Conservation (phyloP, 768 basidiomycete genomes). For the Piloderma croceum region DNA sequence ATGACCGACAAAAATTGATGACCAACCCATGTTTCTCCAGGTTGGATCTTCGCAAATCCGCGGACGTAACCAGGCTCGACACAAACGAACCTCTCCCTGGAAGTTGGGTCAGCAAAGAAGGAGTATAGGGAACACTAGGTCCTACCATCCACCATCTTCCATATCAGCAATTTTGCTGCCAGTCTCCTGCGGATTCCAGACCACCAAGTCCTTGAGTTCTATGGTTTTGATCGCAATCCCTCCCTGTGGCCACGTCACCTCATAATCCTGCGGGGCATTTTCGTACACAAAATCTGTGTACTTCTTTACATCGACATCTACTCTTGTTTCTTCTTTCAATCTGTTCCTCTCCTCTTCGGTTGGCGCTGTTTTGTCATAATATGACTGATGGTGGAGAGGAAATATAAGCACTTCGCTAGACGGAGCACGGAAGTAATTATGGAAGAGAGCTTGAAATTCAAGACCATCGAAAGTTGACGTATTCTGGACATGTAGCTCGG, state of each 20-base stretch:
- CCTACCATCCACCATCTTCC: constrained; percentile 84
- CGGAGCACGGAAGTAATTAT: constrained; percentile 79
- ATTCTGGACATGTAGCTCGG: constrained; percentile 79
- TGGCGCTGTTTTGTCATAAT: constrained; percentile 76
- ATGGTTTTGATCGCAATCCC: constrained; percentile 46
- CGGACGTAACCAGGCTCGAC: constrained; percentile 86
- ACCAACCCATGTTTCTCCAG: constrained; percentile 72
- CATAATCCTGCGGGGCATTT: constrained; percentile 49
- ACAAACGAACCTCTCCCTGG: constrained; percentile 80
- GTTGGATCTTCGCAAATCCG: constrained; percentile 58
- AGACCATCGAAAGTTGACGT: constrained; percentile 46
- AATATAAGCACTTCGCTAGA: constrained; percentile 52
- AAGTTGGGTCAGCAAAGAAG: constrained; percentile 1
- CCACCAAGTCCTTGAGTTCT: constrained; percentile 75
- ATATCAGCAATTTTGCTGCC: constrained; percentile 82
- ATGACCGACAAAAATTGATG: constrained; percentile 59
- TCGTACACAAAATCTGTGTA: constrained; percentile 79
- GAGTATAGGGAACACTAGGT: constrained; percentile 6
- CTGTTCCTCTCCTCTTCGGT: constrained; percentile 43
- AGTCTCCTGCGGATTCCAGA: constrained; percentile 85
- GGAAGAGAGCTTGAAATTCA: constrained; percentile 89
- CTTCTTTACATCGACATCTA: constrained; percentile 57
- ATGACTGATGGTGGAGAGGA: constrained; percentile 59
- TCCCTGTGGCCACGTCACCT: constrained; percentile 55
- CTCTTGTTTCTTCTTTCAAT: constrained; percentile 54